Evolutionary conservation across 202 grass and related monocot genomes (phyloP), one percentile per base, ranked within the genome.

Genomic region (Zoysia matrella): DNA sequence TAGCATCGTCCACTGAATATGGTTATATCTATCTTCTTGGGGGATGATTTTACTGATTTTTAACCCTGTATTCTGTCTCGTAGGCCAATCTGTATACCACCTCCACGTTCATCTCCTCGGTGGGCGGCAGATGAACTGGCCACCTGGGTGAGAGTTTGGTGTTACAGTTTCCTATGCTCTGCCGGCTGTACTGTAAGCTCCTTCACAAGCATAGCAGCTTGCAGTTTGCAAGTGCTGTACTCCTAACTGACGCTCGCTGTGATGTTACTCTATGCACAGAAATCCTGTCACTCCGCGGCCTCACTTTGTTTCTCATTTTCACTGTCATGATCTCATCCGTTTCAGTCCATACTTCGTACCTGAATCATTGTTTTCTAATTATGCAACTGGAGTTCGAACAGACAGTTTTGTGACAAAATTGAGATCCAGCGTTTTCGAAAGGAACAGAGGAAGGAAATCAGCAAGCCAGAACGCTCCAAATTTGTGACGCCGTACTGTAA

Each of bases 61-160:
- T 47, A 22, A 22, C 8, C 15, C 6, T 47, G 7, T 57, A 14
- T 68, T 70, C 42, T 60, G 16, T 12, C 57, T 60, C 47, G 79
- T 65, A 96, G 93, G 83, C 62, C 90, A 96, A 88, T 93, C 90
- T 63, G 93, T 96, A 7, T 91, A 91, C 78, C 88, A 96, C 75
- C 65, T 93, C 47, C 88, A 96, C 60, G 16, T 91, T 61, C 93
- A 96, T 93, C 86, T 93, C 79, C 83, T 96, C 4, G 88, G 93
- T 1, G 90, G 88, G 13, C 40, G 86, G 58, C 88, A 93, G 69
- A 91, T 96, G 93, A 89, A 93, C 50, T 96, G 93, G 88, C 90
- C 93, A 47, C 93, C 90, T 47, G 93, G 93, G 11, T 96, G 79
- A 90, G 22, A 22, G 22, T 22, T 22, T 22, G 22, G 22, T 22